These are phyloP conservation scores for Pulveroboletus sp. DNA, from an alignment of 768 basidiomycete genomes.

Conservation along the genomic window DNA sequence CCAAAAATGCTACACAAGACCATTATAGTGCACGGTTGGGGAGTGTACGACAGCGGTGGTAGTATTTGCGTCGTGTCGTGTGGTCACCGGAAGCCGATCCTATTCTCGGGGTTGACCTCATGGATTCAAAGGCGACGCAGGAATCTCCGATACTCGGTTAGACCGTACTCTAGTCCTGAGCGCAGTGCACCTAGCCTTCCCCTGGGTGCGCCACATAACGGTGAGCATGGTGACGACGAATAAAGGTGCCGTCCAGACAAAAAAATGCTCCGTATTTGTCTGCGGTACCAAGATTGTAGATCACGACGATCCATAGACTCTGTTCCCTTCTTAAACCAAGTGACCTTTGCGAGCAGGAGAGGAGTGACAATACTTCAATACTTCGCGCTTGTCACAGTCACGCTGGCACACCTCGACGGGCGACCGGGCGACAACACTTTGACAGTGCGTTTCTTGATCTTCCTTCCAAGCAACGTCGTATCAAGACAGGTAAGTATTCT, in stretches of 20 bases:
- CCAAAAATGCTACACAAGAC: no score
- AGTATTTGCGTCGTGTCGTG: not conserved
- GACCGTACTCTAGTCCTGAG: not conserved
- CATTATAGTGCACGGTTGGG: no score
- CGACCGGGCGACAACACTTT: constrained; percentile 19
- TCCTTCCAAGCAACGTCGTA: constrained; percentile 74
- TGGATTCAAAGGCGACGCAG: not conserved
- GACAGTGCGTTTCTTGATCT: constrained; percentile 14
- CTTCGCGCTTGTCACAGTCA: constrained; percentile 27
- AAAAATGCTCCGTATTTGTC: no score
- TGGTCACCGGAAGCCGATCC: no score
- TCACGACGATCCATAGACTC: not conserved
- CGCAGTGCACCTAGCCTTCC: not conserved
- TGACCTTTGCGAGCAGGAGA: no score
- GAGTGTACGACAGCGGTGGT: no score
- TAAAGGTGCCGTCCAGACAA: no score
- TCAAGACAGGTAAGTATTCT: constrained; percentile 66
- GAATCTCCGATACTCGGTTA: not conserved
- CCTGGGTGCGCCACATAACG: not conserved
- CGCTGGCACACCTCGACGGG: constrained; percentile 21
- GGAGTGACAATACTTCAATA: no score
- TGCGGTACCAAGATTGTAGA: no score
- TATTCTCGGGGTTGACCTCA: no score
- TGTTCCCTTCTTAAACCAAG: no score
- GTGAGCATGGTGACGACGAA: not conserved